Conservation (phyloP, 2,329 filamentous ascomycete species). For the Paecilomyces sp. region DNA sequence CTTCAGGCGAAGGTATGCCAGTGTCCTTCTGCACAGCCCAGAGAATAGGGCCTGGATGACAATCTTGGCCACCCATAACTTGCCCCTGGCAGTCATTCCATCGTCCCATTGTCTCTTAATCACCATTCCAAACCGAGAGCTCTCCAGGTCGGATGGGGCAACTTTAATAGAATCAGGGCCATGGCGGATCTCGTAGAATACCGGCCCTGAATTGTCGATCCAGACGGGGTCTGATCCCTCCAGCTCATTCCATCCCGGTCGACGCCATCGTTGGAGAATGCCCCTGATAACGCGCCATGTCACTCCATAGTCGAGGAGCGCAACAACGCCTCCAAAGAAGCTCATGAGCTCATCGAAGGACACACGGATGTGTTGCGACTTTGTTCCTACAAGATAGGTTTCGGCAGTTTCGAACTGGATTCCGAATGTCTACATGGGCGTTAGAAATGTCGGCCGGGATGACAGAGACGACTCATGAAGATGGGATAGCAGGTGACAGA, state of each 20-base stretch:
- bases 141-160: constrained; percentile 8
- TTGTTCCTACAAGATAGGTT: constrained; percentile 13
- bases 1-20: not conserved
- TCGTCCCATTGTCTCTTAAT: constrained; percentile 13
- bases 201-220: constrained; percentile 13
- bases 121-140: constrained; percentile 8
- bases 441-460: not conserved
- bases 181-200: constrained; percentile 11
- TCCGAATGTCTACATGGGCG: constrained; percentile 3
- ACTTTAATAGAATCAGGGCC: constrained; percentile 9
- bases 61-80: not conserved
- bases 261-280: constrained; percentile 5
- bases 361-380: constrained; percentile 11
- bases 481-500: not conserved
- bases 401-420: constrained; percentile 14
- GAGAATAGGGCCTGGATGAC: not conserved
- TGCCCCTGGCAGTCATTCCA: constrained; percentile 3
- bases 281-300: constrained; percentile 9
- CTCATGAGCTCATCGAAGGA: constrained; percentile 14
- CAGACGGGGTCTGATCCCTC: constrained; percentile 7
- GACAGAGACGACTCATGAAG: not conserved
- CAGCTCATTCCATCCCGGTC: constrained; percentile 7
- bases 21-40: not conserved
- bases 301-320: constrained; percentile 13
- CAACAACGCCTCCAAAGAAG: constrained; percentile 10